Percentiles rank a stretch among this genome's conserved stretches.
These are phyloP conservation scores for Sporobolomyces phaffii DNA, from an alignment of 768 basidiomycete species.

Conservation along the genomic window DNA sequence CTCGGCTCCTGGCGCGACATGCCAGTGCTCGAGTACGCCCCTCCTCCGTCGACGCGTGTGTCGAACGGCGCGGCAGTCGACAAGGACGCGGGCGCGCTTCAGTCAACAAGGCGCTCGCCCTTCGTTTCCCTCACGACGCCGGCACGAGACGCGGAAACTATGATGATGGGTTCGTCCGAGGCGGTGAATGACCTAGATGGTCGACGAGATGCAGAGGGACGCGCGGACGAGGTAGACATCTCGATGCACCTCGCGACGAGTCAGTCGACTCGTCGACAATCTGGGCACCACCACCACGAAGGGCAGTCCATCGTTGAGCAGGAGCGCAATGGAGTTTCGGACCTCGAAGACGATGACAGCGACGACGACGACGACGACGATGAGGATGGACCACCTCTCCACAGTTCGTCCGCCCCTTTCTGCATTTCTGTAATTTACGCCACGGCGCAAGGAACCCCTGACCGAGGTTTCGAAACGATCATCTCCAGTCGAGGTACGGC, in stretches of 20 bases:
- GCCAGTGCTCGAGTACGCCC: slow-evolving; percentile 21
- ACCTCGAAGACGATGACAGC: not conserved
- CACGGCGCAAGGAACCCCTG: no score
- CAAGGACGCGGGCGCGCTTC: no score
- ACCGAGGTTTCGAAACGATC: no score
- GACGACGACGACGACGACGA: not conserved
- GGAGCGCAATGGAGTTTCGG: no score
- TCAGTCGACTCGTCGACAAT: no score
- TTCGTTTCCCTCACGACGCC: no score
- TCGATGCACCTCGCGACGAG: slow-evolving; percentile 13
- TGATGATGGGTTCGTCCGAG: not conserved
- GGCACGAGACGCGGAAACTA: no score
- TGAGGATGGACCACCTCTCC: slow-evolving; percentile 1
- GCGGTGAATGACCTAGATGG: not conserved
- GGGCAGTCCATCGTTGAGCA: not conserved
- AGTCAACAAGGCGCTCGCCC: no score
- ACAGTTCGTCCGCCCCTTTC: not conserved
- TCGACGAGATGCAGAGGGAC: not conserved
- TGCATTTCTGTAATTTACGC: no score
- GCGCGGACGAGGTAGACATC: not conserved
- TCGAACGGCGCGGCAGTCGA: no score
- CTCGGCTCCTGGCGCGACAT: no score
- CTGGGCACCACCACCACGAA: no score
- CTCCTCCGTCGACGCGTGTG: not conserved
- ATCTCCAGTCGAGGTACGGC: slow-evolving; percentile 84